These are phyloP conservation scores for Xylaria arbuscula DNA, from an alignment of 2,329 filamentous ascomycete genomes.

Conservation along the genomic window DNA sequence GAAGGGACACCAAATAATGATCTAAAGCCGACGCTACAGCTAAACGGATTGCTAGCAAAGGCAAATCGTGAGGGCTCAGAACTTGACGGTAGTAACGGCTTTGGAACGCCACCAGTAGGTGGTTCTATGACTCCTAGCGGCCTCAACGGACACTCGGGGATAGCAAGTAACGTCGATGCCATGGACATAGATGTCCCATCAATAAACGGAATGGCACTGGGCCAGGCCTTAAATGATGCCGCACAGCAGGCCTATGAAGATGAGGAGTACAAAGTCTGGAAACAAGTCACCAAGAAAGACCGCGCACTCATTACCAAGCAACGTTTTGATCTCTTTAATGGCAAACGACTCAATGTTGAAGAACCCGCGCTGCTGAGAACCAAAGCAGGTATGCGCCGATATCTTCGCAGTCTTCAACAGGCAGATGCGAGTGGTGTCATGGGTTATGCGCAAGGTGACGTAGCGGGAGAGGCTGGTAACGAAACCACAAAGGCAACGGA, in stretches of 20 bases:
- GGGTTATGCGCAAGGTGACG: constrained; percentile 54
- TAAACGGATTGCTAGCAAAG: constrained; percentile 71
- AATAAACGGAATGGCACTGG: constrained; percentile 72
- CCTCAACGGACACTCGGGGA: constrained; percentile 72
- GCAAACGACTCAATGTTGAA: constrained; percentile 84
- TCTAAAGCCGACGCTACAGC: constrained; percentile 76
- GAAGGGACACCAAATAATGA: constrained; percentile 84
- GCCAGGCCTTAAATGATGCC: constrained; percentile 72
- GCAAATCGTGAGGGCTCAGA: constrained; percentile 79
- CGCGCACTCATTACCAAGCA: constrained; percentile 87
- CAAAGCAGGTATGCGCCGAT: constrained; percentile 90
- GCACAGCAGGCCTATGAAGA: constrained; percentile 85
- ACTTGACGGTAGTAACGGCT: constrained; percentile 84
- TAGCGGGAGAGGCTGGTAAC: constrained; percentile 61
- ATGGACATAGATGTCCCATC: constrained; percentile 89
- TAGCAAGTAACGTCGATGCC: constrained; percentile 79
- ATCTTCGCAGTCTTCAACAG: constrained; percentile 81
- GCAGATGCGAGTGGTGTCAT: constrained; percentile 63
- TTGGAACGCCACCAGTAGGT: constrained; percentile 81
- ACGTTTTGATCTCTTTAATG: constrained; percentile 85
- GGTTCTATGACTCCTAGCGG: constrained; percentile 82
- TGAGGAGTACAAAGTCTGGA: constrained; percentile 98
- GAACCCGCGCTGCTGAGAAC: constrained; percentile 87
- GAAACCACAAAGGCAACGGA: constrained; percentile 67
- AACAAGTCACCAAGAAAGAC: constrained; percentile 97